Evolutionary conservation across 306 rosid species (phyloP).

Genomic region (Begonia fuchsioides): DNA sequence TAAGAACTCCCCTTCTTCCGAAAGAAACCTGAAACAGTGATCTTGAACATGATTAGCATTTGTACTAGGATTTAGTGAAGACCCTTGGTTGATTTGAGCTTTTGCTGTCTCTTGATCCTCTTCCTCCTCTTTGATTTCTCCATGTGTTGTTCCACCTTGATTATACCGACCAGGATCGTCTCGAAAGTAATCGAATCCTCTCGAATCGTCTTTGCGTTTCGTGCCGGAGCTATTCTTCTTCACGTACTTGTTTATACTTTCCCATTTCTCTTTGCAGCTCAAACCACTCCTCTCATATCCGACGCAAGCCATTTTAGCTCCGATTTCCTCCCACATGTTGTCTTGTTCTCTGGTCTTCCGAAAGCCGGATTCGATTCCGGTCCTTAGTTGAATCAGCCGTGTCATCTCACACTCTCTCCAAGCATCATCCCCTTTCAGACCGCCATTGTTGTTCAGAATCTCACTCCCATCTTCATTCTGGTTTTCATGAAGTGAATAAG

Average conservation of each 20-base stretch:
- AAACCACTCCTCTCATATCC: not conserved
- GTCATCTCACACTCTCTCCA: slow-evolving; percentile 41
- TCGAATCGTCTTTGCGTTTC: slow-evolving; percentile 51
- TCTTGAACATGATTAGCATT: slow-evolving; percentile 24
- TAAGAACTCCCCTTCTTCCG: slow-evolving; percentile 46
- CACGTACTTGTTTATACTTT: slow-evolving; percentile 5
- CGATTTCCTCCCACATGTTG: not conserved
- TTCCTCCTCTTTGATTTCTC: slow-evolving; percentile 39
- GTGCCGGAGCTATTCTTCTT: slow-evolving; percentile 23
- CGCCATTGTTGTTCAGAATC: slow-evolving; percentile 16
- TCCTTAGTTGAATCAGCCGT: not conserved
- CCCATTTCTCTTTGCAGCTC: not conserved
- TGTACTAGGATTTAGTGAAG: slow-evolving; percentile 3
- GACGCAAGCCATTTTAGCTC: not conserved
- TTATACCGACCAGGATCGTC: no score
- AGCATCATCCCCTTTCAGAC: slow-evolving; percentile 3
- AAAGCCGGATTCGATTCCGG: not conserved
- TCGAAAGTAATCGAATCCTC: no score
- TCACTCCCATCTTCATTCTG: slow-evolving; percentile 38
- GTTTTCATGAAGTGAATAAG: slow-evolving; percentile 15
- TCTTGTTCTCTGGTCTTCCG: not conserved
- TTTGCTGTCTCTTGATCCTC: no score
- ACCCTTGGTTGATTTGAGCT: not conserved
- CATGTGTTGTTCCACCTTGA: slow-evolving; percentile 30
- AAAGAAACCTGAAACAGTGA: slow-evolving; percentile 57